Conservation (phyloP, 202 grass and related monocot species). For the Saccharum hybrid region DNA sequence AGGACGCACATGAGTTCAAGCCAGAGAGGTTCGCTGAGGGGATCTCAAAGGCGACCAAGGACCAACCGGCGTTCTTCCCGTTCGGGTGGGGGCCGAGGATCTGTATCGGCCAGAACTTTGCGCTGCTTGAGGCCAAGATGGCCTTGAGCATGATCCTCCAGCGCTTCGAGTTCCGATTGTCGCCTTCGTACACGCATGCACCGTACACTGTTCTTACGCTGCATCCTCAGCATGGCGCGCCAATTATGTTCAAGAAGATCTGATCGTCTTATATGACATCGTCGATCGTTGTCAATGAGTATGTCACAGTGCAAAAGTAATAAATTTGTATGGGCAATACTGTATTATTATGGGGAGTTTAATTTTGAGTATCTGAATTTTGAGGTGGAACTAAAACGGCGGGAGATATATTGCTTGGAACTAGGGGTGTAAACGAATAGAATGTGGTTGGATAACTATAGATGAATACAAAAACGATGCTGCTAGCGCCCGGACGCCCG, state of each 20-base stretch:
- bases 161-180: conserved; percentile 60
- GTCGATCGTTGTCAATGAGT: neutral
- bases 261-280: neutral
- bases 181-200: conserved; percentile 61
- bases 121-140: conserved; percentile 72
- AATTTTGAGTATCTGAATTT: neutral
- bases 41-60: too few species aligned
- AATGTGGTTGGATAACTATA: too few species aligned
- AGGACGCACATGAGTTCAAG: too few species aligned
- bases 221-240: conserved; percentile 74
- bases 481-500: too few species aligned
- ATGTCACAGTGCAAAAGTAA: neutral
- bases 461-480: too few species aligned
- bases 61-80: conserved; percentile 54
- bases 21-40: too few species aligned
- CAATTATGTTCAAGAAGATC: conserved; percentile 46
- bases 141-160: conserved; percentile 65
- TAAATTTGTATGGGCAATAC: neutral
- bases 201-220: conserved; percentile 48
- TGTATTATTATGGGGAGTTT: neutral
- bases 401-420: too few species aligned
- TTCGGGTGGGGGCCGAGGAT: conserved; percentile 70
- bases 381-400: too few species aligned
- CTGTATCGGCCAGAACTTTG: conserved; percentile 78
- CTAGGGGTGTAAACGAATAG: too few species aligned